A percentile compares a stretch with the other conserved stretches of the same genome.
phyloP scores from a whole-genome alignment of 2,329 filamentous ascomycete genomes.

The Dactylella cylindrospora region DNA sequence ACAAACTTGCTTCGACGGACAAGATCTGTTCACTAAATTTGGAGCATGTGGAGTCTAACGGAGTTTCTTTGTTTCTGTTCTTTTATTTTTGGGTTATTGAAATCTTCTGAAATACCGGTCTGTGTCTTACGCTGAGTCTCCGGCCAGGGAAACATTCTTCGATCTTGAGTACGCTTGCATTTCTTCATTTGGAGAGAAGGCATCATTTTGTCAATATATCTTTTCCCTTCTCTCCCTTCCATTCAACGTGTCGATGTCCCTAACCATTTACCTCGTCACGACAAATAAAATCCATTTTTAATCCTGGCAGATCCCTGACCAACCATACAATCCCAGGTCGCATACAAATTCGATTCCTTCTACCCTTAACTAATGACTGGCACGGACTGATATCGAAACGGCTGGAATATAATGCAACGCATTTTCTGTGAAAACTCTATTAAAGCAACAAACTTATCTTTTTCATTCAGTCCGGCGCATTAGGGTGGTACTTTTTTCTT shows the following conservation, averaged over 20 bases:
- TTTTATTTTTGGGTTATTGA: neutral
- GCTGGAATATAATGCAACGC: too few relatives aligned
- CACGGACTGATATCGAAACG: too few relatives aligned
- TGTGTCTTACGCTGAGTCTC: neutral
- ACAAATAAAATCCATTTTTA: constrained; percentile 42
- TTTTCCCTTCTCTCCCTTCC: neutral
- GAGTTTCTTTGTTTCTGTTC: constrained; percentile 24
- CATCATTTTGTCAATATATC: too few relatives aligned
- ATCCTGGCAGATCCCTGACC: constrained; percentile 23
- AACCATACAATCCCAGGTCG: neutral
- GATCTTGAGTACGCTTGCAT: too few relatives aligned
- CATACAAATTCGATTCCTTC: too few relatives aligned
- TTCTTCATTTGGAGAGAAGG: too few relatives aligned
- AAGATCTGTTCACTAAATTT: neutral
- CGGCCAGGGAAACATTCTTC: constrained; percentile 12
- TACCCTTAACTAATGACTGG: too few relatives aligned
- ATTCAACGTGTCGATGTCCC: constrained; percentile 25
- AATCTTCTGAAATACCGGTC: constrained; percentile 8
- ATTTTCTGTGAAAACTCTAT: too few relatives aligned
- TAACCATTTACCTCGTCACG: constrained; percentile 18
- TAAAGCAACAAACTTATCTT: too few relatives aligned
- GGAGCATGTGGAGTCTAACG: constrained; percentile 38
- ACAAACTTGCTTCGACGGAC: neutral
- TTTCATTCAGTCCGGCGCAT: too few relatives aligned
- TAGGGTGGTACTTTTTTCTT: too few relatives aligned